Evolutionary conservation across 495 filamentous ascomycete genomes (phyloP).

Genomic region (Penicillium cosmopolitanum): DNA sequence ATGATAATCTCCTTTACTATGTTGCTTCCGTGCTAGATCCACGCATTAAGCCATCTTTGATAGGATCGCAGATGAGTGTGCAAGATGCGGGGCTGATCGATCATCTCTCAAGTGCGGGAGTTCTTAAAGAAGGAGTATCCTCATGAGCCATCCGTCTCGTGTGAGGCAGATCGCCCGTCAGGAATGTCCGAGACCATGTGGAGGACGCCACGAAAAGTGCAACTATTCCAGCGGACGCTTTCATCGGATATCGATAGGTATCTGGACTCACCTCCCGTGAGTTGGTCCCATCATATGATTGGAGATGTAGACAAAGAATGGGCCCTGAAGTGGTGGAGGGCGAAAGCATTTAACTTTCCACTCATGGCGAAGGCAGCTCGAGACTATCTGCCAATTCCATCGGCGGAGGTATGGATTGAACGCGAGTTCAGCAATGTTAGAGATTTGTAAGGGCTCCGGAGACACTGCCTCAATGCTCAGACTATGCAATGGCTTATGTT

Average conservation of each 20-base stretch:
- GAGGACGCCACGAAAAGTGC: conserved; percentile 15
- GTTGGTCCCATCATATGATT: conserved; percentile 21
- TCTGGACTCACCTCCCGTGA: conserved; percentile 16
- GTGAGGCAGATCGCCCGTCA: conserved; percentile 7
- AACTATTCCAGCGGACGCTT: conserved; percentile 12
- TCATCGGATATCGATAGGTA: conserved; percentile 20
- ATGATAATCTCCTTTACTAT: too few species aligned
- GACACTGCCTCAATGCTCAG: conserved; percentile 19
- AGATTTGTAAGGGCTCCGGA: conserved; percentile 20
- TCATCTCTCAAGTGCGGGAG: conserved; percentile 14
- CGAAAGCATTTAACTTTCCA: conserved; percentile 20
- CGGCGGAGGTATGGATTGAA: conserved; percentile 19
- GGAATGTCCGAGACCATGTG: too few species aligned
- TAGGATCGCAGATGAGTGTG: conserved; percentile 16
- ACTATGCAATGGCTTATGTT: conserved; percentile 23
- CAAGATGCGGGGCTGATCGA: conserved; percentile 13
- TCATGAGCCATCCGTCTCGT: conserved; percentile 8
- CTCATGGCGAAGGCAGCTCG: conserved; percentile 21
- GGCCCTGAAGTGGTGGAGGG: conserved; percentile 21
- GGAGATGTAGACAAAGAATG: conserved; percentile 17
- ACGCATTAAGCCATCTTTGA: conserved; percentile 17
- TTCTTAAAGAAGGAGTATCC: conserved; percentile 15
- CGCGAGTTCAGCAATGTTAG: conserved; percentile 21
- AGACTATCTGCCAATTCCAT: conserved; percentile 18
- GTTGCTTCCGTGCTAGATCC: conserved; percentile 13